Evolutionary conservation across 805 yeast genomes (phyloP).

Genomic region (Millerozyma acaciae): DNA sequence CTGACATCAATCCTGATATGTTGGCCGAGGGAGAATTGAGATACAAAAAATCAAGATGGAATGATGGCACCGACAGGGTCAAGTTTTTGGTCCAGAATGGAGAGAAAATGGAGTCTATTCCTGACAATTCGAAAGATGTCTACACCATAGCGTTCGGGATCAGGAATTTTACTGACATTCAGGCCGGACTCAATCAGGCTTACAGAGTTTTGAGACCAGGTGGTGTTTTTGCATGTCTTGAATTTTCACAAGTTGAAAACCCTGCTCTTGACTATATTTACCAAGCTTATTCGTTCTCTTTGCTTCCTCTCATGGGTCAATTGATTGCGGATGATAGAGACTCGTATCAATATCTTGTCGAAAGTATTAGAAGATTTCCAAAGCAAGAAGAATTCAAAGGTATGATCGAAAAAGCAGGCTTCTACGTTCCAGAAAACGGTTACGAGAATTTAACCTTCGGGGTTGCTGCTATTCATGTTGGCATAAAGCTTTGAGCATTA

Average conservation of each 20-base stretch:
- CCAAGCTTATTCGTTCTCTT: slow-evolving; percentile 83
- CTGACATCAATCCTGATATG: slow-evolving; percentile 96
- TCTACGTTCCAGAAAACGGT: slow-evolving; percentile 79
- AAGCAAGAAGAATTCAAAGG: slow-evolving; percentile 83
- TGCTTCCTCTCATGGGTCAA: slow-evolving; percentile 93
- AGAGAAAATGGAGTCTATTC: slow-evolving; percentile 77
- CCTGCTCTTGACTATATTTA: slow-evolving; percentile 70
- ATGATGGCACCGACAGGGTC: slow-evolving; percentile 60
- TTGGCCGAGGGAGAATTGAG: slow-evolving; percentile 85
- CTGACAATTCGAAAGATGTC: slow-evolving; percentile 85
- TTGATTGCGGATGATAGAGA: slow-evolving; percentile 93
- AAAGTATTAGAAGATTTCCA: slow-evolving; percentile 89
- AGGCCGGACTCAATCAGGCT: slow-evolving; percentile 92
- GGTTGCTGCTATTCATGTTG: slow-evolving; percentile 92
- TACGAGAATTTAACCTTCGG: slow-evolving; percentile 94
- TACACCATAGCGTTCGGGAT: slow-evolving; percentile 97
- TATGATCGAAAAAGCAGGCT: slow-evolving; percentile 95
- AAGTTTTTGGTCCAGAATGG: slow-evolving; percentile 89
- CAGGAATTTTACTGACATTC: slow-evolving; percentile 92
- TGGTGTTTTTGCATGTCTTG: slow-evolving; percentile 95
- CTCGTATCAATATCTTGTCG: slow-evolving; percentile 93
- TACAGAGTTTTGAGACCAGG: slow-evolving; percentile 95
- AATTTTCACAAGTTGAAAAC: slow-evolving; percentile 88
- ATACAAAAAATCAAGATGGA: slow-evolving; percentile 55
- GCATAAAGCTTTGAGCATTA: slow-evolving; percentile 79